A percentile compares a stretch with the other conserved stretches of the same genome.
These are phyloP conservation scores for Nasturtium officinale DNA, from an alignment of 345 rosid genomes.

Conservation along the genomic window DNA sequence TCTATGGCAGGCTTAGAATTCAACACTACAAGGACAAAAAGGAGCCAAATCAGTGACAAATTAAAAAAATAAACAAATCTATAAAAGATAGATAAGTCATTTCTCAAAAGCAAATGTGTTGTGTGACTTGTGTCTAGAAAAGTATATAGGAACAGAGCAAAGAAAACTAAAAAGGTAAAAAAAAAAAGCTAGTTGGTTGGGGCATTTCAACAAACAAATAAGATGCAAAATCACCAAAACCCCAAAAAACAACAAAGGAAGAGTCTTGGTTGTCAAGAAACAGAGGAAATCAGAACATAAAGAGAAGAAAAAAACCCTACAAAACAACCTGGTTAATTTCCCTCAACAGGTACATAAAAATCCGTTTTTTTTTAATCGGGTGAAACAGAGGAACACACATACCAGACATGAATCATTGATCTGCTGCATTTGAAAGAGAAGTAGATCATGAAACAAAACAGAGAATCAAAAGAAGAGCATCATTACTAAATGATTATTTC, in stretches of 20 bases:
- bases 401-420: slow-evolving; percentile 30
- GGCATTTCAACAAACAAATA: slow-evolving; percentile 51
- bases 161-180: not conserved
- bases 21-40: slow-evolving; percentile 25
- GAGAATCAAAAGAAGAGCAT: slow-evolving; percentile 21
- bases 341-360: slow-evolving; percentile 4
- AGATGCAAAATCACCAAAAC: slow-evolving; percentile 25
- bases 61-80: slow-evolving; percentile 12
- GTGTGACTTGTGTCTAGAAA: not conserved
- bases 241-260: slow-evolving; percentile 2
- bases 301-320: not conserved
- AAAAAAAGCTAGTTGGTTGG: slow-evolving; percentile 29
- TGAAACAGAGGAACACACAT: slow-evolving; percentile 22
- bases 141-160: slow-evolving; percentile 14
- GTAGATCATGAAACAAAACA: slow-evolving; percentile 8
- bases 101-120: not conserved
- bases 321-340: slow-evolving; percentile 3
- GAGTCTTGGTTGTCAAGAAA: slow-evolving; percentile 33
- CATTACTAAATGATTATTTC: not conserved
- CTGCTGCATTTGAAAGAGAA: slow-evolving; percentile 17
- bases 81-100: not conserved
- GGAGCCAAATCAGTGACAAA: slow-evolving; percentile 2
- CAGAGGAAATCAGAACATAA: slow-evolving; percentile 30
- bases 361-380: not conserved
- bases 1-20: slow-evolving; percentile 48